Percentiles rank a stretch among this genome's conserved stretches.
These are phyloP conservation scores for Wallacemonas sp. DNA, from an alignment of 208 protist genomes.

Conservation along the genomic window DNA sequence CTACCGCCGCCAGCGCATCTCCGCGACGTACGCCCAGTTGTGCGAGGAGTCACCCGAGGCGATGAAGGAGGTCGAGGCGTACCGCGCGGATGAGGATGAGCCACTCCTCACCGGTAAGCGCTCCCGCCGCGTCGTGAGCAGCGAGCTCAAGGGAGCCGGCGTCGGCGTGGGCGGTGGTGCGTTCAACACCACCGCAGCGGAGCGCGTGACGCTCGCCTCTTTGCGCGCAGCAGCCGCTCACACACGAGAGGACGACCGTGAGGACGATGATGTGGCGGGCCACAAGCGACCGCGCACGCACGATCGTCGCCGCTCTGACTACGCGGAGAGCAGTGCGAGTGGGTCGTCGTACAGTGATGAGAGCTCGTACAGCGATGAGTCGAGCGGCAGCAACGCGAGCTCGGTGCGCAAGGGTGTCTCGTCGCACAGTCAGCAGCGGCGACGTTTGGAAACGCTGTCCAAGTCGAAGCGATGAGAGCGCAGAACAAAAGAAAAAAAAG, in stretches of 20 bases:
- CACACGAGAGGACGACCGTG: background rate
- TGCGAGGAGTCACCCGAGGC: conserved; percentile 27
- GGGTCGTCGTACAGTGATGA: too few species aligned
- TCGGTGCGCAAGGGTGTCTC: conserved; percentile 37
- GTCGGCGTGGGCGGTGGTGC: background rate
- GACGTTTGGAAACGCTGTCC: conserved; percentile 11
- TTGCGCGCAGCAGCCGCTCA: conserved; percentile 10
- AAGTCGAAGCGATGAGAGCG: background rate
- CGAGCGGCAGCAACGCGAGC: conserved; percentile 35
- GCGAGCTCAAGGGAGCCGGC: background rate
- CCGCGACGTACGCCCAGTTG: conserved; percentile 37
- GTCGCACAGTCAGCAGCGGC: conserved; percentile 15
- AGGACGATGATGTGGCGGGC: background rate
- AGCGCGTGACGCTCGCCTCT: conserved; percentile 28
- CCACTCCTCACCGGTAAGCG: conserved; percentile 35
- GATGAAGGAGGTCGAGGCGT: conserved; percentile 36
- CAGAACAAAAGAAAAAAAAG: conserved; percentile 13
- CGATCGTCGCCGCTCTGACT: conserved; percentile 6
- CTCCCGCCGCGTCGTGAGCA: background rate
- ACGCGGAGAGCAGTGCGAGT: background rate
- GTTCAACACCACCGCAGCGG: conserved; percentile 18
- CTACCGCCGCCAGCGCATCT: conserved; percentile 52
- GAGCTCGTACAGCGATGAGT: background rate
- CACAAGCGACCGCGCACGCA: conserved; percentile 19
- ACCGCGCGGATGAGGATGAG: conserved; percentile 42